These are phyloP conservation scores for Acanthamoeba healyi DNA, from an alignment of 208 protist genomes.

Conservation along the genomic window DNA sequence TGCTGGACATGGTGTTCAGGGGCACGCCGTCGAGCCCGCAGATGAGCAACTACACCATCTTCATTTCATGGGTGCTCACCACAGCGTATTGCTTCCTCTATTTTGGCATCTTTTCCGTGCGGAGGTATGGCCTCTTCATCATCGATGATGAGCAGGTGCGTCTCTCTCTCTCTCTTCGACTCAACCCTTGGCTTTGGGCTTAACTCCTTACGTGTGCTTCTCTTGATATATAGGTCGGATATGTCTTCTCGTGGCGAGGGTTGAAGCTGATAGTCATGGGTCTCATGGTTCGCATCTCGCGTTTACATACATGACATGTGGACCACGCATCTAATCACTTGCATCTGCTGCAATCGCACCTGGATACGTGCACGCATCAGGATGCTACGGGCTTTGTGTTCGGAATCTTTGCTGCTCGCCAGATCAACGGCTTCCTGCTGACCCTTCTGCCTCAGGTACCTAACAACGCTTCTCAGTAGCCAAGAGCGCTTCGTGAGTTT, in stretches of 20 bases:
- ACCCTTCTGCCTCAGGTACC: slow-evolving; percentile 69
- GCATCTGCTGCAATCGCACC: too few relatives aligned
- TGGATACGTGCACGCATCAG: too few relatives aligned
- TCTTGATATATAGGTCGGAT: slow-evolving; percentile 24
- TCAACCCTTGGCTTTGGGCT: too few relatives aligned
- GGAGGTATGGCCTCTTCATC: slow-evolving; percentile 60
- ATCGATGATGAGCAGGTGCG: slow-evolving; percentile 52
- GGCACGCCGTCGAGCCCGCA: slow-evolving; percentile 19
- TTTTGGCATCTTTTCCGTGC: slow-evolving; percentile 70
- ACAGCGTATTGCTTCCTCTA: slow-evolving; percentile 69
- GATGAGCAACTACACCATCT: slow-evolving; percentile 63
- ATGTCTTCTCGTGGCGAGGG: slow-evolving; percentile 49
- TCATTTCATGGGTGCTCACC: slow-evolving; percentile 70
- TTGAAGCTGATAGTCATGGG: slow-evolving; percentile 67
- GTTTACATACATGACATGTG: background rate
- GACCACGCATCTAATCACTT: background rate
- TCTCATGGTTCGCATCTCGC: background rate
- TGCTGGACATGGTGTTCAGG: background rate
- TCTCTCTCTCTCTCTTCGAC: too few relatives aligned
- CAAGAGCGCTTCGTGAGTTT: too few relatives aligned
- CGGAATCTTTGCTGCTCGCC: slow-evolving; percentile 64
- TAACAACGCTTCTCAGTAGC: background rate
- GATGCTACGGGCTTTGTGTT: slow-evolving; percentile 65
- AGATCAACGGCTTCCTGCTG: slow-evolving; percentile 66
- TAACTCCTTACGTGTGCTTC: background rate